Conservation (phyloP, 768 basidiomycete genomes). For the Cystobasidium onofrii region DNA sequence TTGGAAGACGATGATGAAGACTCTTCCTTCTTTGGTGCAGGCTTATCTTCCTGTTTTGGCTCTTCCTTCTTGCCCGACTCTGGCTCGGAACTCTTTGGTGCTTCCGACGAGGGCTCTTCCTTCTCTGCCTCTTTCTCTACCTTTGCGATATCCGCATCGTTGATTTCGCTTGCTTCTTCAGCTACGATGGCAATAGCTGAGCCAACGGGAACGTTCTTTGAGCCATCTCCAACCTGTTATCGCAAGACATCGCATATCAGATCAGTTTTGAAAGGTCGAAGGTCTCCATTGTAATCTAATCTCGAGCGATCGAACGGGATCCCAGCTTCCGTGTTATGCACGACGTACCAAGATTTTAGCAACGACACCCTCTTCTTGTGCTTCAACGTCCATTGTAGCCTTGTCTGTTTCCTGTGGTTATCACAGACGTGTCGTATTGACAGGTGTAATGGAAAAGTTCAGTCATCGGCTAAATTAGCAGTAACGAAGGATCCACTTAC, state of each 20-base stretch:
- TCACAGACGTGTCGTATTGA: background rate
- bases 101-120: slow-evolving; percentile 21
- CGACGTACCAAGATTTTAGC: slow-evolving; percentile 86
- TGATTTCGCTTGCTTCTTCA: slow-evolving; percentile 91
- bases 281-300: background rate
- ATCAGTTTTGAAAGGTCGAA: background rate
- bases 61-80: slow-evolving; percentile 34
- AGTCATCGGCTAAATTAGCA: background rate
- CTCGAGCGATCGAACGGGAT: background rate
- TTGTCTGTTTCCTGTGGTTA: slow-evolving; percentile 21
- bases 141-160: slow-evolving; percentile 57
- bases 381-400: slow-evolving; percentile 95
- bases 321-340: background rate
- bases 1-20: slow-evolving; percentile 15
- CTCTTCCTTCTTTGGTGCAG: slow-evolving; percentile 31
- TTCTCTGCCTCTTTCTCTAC: slow-evolving; percentile 45
- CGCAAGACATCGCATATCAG: slow-evolving; percentile 22
- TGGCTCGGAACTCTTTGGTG: background rate
- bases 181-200: slow-evolving; percentile 80
- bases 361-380: slow-evolving; percentile 91
- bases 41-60: slow-evolving; percentile 49
- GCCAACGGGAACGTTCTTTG: slow-evolving; percentile 81
- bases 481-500: slow-evolving; percentile 53
- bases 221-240: slow-evolving; percentile 66
- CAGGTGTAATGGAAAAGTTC: background rate